phyloP scores from a whole-genome alignment of 768 basidiomycete species.

The Steccherinum ochraceum region DNA sequence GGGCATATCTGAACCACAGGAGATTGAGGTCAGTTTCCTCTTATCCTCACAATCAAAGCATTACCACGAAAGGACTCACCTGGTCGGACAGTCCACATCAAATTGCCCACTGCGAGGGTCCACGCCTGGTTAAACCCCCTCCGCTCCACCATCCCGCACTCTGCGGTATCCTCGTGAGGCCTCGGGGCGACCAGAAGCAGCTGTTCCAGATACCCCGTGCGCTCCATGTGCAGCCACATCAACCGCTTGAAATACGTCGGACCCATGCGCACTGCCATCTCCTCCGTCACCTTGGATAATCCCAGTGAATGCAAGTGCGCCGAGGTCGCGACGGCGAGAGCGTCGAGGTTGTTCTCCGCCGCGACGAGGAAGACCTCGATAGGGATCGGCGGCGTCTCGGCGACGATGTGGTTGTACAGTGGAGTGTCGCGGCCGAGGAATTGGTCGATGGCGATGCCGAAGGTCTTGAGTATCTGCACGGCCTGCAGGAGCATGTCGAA shows the following conservation, averaged over 20 bases:
- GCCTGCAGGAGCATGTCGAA: conserved; percentile 21
- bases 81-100: conserved; percentile 22
- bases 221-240: conserved; percentile 28
- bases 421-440: conserved; percentile 24
- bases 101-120: conserved; percentile 19
- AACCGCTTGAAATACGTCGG: conserved; percentile 34
- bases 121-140: conserved; percentile 20
- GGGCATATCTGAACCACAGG: no score
- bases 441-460: conserved; percentile 18
- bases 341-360: conserved; percentile 26
- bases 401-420: conserved; percentile 27
- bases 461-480: conserved; percentile 18
- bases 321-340: conserved; percentile 33
- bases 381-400: conserved; percentile 28
- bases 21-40: no score
- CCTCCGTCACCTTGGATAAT: conserved; percentile 29
- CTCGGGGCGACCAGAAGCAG: conserved; percentile 20
- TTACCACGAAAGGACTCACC: no score
- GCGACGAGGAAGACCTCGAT: conserved; percentile 39
- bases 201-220: conserved; percentile 27
- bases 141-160: conserved; percentile 15
- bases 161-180: conserved; percentile 15
- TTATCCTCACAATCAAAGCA: no score
- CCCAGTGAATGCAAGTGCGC: conserved; percentile 31
- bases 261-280: conserved; percentile 29